Base-by-base conservation (phyloP, 345 rosid genomes). In the Pelargonium nanum region DNA sequence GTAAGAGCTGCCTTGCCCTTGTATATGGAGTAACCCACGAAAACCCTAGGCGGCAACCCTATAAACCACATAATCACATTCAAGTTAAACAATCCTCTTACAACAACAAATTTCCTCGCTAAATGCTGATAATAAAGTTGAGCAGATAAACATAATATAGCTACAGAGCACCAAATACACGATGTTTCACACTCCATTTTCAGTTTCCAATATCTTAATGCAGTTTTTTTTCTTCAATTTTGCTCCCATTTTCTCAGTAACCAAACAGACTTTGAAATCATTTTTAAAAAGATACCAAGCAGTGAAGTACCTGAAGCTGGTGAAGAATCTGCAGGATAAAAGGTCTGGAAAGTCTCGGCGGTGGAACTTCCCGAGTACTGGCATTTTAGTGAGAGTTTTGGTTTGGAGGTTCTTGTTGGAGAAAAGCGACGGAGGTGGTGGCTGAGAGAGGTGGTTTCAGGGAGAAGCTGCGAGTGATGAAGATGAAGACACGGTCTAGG, bases 1-100 rank as follows among this genome's bases (percentile, higher is more conserved):
- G 91, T 81, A 57, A 93, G 85, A 50, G 89, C 99, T 54, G 94
- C 96, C 77, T 89, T 93, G 66, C 99, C 99, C 80, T 89, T 93
- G 77, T 89, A 92, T 59, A 92, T 84, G 19, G 93, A 85, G 73
- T 92, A 88, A 0, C 93, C 84, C 65, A 88, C 94, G 30, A 69
- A 91, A 65, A 80, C 75, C 77, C 75, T 74, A 24, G 89, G 54
- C 20, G 83, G 75, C 64, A 65, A 67, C 15, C 75, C 85, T 73
- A 76, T 84, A 26, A 28, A 58, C 88, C 78, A 48, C 24, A 59
- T 40, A 45, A 63, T 53, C 59, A 66, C 26, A 17, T 12, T 22
- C 12, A 26, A 51, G 40, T 6, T 56, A 24, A 73, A 7, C 34
- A 9, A 23, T 24, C 17, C 1, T 16, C 19, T 15, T 25, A 16